Evolutionary conservation across 202 grass and related monocot genomes (phyloP).

Genomic region (Brachypodium distachyon): DNA sequence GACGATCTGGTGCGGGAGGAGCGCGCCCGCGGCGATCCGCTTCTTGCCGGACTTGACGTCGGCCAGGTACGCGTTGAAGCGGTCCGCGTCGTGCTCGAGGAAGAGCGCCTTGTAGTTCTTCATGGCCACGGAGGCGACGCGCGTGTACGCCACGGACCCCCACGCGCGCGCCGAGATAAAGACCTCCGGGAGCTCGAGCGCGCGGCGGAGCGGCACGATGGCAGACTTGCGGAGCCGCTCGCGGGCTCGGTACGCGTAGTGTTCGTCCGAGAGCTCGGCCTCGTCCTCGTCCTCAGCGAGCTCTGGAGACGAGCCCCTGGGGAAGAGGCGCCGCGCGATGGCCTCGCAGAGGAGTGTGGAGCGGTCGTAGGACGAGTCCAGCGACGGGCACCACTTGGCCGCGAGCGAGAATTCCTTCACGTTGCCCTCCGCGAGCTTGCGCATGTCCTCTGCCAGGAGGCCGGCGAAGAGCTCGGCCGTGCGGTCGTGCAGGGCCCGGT

Average conservation of each 20-base stretch:
- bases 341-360: conserved; percentile 1
- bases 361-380: conserved; percentile 30
- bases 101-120: conserved; percentile 63
- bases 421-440: background rate
- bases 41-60: conserved; percentile 49
- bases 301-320: background rate
- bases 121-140: conserved; percentile 76
- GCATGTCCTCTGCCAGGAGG: conserved; percentile 19
- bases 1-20: background rate
- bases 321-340: background rate
- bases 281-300: background rate
- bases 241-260: background rate
- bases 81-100: conserved; percentile 36
- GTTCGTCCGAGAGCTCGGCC: background rate
- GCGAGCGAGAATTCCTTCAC: conserved; percentile 11
- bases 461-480: conserved; percentile 10
- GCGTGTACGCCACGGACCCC: conserved; percentile 49
- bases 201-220: conserved; percentile 39
- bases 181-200: conserved; percentile 70
- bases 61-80: conserved; percentile 57
- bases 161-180: conserved; percentile 58
- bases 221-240: background rate
- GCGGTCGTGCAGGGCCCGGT: background rate
- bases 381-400: conserved; percentile 40
- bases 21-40: background rate